Conservation (phyloP, 2,329 filamentous ascomycete species). For the Pseudohalonectria lignicola region DNA sequence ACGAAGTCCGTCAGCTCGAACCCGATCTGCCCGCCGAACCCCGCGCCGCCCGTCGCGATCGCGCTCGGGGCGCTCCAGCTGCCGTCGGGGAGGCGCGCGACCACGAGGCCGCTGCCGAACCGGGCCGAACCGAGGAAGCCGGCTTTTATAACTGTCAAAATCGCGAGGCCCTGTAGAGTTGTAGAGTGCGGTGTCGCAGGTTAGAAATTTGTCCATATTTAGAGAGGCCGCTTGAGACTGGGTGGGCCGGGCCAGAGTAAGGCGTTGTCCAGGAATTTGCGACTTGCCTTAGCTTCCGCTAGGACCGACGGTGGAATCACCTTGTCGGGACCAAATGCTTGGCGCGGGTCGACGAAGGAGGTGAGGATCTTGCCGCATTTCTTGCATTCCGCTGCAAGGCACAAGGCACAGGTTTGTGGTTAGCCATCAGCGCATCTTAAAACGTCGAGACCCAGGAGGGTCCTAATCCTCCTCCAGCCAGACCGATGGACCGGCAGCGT, state of each 20-base stretch:
- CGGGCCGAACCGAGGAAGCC: conserved; percentile 76
- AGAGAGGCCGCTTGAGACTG: too few relatives aligned
- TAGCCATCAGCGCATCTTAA: too few relatives aligned
- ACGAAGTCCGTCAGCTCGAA: conserved; percentile 91
- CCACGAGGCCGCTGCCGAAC: conserved; percentile 73
- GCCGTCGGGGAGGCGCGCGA: conserved; percentile 67
- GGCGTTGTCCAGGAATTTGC: too few relatives aligned
- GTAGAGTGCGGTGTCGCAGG: too few relatives aligned
- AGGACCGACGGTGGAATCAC: conserved; percentile 88
- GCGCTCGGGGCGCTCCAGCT: conserved; percentile 74
- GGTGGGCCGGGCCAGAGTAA: too few relatives aligned
- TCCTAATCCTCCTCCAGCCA: too few relatives aligned
- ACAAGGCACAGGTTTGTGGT: too few relatives aligned
- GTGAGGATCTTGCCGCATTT: conserved; percentile 94
- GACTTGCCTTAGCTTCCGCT: conserved; percentile 72
- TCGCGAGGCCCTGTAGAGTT: conserved; percentile 54
- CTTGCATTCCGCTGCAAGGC: conserved; percentile 79
- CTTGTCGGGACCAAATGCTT: conserved; percentile 92
- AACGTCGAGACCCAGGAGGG: too few relatives aligned
- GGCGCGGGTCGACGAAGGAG: conserved; percentile 87
- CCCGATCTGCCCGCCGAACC: conserved; percentile 77
- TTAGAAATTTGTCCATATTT: too few relatives aligned
- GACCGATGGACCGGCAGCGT: too few relatives aligned
- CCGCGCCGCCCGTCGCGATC: conserved; percentile 70
- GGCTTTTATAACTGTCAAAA: conserved; percentile 79